Conservation (phyloP, 352 stramenopile genomes). For the Blastocystis sp. region DNA sequence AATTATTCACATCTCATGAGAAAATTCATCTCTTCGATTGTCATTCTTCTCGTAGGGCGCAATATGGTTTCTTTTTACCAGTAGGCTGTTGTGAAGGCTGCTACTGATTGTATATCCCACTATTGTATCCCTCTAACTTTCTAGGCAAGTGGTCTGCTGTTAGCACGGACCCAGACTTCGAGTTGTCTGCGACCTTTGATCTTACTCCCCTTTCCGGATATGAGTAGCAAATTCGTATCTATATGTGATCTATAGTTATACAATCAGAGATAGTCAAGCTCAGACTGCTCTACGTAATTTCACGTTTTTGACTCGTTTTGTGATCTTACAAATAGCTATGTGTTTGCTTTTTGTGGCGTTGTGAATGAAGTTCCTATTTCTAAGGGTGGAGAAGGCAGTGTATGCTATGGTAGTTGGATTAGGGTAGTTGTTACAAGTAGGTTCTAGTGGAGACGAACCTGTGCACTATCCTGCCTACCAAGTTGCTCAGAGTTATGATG, state of each 20-base stretch:
- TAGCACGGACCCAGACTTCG: not conserved
- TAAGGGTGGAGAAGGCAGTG: not conserved
- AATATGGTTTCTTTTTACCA: not conserved
- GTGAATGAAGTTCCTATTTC: conserved; percentile 32
- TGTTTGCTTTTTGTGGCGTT: conserved; percentile 53
- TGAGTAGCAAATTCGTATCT: not conserved
- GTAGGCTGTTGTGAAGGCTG: not conserved
- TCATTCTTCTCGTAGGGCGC: not conserved
- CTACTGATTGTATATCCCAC: not conserved
- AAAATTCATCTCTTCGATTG: not conserved
- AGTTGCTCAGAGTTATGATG: not conserved
- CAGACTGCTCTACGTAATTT: not conserved
- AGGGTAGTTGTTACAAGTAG: not conserved
- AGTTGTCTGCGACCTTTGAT: conserved; percentile 48
- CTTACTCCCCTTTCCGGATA: conserved; percentile 31
- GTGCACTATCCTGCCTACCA: conserved; percentile 66
- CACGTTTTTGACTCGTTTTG: not conserved
- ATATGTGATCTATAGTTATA: conserved; percentile 16
- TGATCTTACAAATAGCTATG: conserved; percentile 27
- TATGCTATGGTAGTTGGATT: conserved; percentile 20
- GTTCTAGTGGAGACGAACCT: not conserved
- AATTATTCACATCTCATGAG: not conserved
- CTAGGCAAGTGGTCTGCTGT: conserved; percentile 27
- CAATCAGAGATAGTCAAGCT: not conserved
- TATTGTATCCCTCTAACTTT: not conserved